Conservation (phyloP, 305 asterid species). For the Andrographis paniculata region DNA sequence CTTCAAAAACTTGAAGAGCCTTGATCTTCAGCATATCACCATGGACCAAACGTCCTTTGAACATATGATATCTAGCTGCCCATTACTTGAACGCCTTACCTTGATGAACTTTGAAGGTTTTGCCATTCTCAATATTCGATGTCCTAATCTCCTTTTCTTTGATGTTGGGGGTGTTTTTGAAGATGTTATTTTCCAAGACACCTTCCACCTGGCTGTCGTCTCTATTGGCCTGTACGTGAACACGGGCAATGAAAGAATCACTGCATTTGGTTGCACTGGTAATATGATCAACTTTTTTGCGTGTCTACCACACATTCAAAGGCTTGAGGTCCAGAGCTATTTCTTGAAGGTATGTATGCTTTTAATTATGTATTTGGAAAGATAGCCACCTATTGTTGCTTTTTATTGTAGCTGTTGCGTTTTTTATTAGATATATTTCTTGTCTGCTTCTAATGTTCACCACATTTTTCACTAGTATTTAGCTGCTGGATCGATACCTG, state of each 20-base stretch:
- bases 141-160: conserved; percentile 83
- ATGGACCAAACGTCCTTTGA: conserved; percentile 90
- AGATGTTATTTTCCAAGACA: conserved; percentile 57
- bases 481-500: conserved; percentile 79
- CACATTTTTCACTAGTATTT: conserved; percentile 38
- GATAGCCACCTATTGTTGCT: conserved; percentile 1
- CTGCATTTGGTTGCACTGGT: conserved; percentile 53
- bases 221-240: conserved; percentile 70
- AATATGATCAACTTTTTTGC: conserved; percentile 75
- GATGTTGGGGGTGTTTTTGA: conserved; percentile 91
- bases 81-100: conserved; percentile 79
- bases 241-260: conserved; percentile 39
- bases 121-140: conserved; percentile 51
- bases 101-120: conserved; percentile 93
- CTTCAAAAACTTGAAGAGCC: conserved; percentile 74
- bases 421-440: not conserved
- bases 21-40: conserved; percentile 94
- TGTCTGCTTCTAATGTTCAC: not conserved
- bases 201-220: conserved; percentile 66
- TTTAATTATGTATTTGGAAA: not conserved
- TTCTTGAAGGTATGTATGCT: conserved; percentile 69
- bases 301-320: conserved; percentile 71
- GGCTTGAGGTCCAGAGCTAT: conserved; percentile 94
- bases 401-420: not conserved
- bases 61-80: conserved; percentile 61